phyloP scores from a whole-genome alignment of 2,329 filamentous ascomycete genomes.

The Anthostomella pinea region DNA sequence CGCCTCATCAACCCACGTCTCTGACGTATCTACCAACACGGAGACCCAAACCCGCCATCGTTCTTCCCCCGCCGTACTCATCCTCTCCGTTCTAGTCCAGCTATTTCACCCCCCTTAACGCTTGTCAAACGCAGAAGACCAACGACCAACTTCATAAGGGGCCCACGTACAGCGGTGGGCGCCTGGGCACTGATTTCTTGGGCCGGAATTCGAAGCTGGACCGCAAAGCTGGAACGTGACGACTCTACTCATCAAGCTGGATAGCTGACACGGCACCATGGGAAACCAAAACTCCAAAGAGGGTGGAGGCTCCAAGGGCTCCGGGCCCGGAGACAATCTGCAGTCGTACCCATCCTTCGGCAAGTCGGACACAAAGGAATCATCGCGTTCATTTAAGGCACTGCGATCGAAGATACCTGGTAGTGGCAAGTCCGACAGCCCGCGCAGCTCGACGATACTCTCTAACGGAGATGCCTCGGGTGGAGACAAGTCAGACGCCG shows the following conservation, averaged over 20 bases:
- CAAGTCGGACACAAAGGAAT: conserved; percentile 90
- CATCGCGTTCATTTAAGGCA: conserved; percentile 78
- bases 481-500: conserved; percentile 67
- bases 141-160: conserved; percentile 19
- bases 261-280: conserved; percentile 45
- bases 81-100: conserved; percentile 49
- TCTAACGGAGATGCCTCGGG: conserved; percentile 56
- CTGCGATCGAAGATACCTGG: conserved; percentile 89
- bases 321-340: conserved; percentile 49
- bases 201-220: conserved; percentile 17
- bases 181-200: conserved; percentile 22
- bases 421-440: conserved; percentile 70
- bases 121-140: conserved; percentile 14
- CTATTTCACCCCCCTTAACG: conserved; percentile 54
- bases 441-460: conserved; percentile 69
- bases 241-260: conserved; percentile 14
- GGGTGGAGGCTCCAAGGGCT: conserved; percentile 51
- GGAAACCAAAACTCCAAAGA: conserved; percentile 72
- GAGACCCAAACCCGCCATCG: conserved; percentile 46
- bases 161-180: conserved; percentile 25
- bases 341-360: conserved; percentile 90
- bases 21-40: conserved; percentile 43
- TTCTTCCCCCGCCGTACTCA: conserved; percentile 41
- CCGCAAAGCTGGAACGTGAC: too few relatives aligned
- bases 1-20: too few relatives aligned